Base-by-base conservation (phyloP, 305 asterid genomes). In the Withania somnifera region DNA sequence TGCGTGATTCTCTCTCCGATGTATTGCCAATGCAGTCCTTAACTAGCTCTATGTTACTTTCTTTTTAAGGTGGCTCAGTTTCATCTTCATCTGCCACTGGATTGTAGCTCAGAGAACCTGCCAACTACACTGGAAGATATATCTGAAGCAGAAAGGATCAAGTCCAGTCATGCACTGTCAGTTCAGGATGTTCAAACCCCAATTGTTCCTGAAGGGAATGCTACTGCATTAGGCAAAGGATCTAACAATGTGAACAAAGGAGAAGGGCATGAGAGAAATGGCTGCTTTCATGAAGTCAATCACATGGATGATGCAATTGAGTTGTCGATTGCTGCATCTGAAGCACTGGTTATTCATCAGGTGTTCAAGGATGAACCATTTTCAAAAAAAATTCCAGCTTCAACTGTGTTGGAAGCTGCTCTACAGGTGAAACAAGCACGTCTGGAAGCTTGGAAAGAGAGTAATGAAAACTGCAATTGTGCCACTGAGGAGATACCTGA, bases 321-420 rank as follows among this genome's bases (percentile, higher is more conserved):
- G 84, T 86, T 94, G 53, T 90, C 94, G 81, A 87, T 94, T 85
- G 93, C 92, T 75, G 98, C 98, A 85, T 94, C 98, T 51, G 98
- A 94, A 84, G 97, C 97, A 83, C 89, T 92, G 86, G 91, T 88
- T 73, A 90, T 92, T 89, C 92, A 92, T 82, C 94, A 91, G 82
- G 83, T 91, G 54, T 78, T 89, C 22, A 80, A 81, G 71, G 84
- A 83, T 81, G 91, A 84, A 45, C 80, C 90, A 26, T 77, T 86
- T 83, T 83, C 84, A 38, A 84, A 86, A 84, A 68, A 56, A 82
- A 83, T 76, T 60, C 88, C 90, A 52, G 89, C 91, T 87, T 90
- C 95, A 82, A 90, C 93, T 58, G 89, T 88, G 85, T 93, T 94
- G 67, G 97, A 94, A 87, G 92, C 92, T 87, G 89, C 98, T 75